These are phyloP conservation scores for Suillus brevipes DNA, from an alignment of 768 basidiomycete species.

Conservation along the genomic window DNA sequence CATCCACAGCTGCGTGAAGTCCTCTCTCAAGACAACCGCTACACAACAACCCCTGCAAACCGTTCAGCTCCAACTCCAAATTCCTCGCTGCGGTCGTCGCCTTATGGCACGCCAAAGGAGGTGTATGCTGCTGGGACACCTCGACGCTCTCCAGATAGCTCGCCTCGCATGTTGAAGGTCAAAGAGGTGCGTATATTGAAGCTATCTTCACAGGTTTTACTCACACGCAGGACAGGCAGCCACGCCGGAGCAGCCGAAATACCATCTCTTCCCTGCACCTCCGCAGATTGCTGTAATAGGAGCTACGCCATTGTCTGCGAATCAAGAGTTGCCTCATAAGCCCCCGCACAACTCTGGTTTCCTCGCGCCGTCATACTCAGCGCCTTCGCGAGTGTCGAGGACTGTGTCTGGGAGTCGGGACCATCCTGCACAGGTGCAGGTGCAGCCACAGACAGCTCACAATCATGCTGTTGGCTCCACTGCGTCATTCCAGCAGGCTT, in stretches of 20 bases:
- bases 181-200: slow-evolving; percentile 27
- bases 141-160: slow-evolving; percentile 21
- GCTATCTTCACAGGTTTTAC: slow-evolving; percentile 3
- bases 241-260: slow-evolving; percentile 20
- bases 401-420: slow-evolving; percentile 25
- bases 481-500: slow-evolving; percentile 16
- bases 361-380: slow-evolving; percentile 29
- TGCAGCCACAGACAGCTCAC: not conserved
- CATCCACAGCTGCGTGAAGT: slow-evolving; percentile 33
- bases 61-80: slow-evolving; percentile 23
- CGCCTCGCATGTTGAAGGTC: slow-evolving; percentile 21
- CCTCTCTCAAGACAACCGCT: slow-evolving; percentile 31
- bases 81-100: slow-evolving; percentile 29
- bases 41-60: slow-evolving; percentile 7
- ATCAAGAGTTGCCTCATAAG: slow-evolving; percentile 24
- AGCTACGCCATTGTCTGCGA: slow-evolving; percentile 25
- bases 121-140: slow-evolving; percentile 21
- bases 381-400: slow-evolving; percentile 26
- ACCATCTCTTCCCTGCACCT: slow-evolving; percentile 17
- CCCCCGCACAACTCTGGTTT: slow-evolving; percentile 23
- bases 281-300: slow-evolving; percentile 34
- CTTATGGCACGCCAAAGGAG: slow-evolving; percentile 19
- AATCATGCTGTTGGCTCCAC: slow-evolving; percentile 11
- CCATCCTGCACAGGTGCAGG: slow-evolving; percentile 19
- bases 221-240: slow-evolving; percentile 20